Evolutionary conservation across 2,329 filamentous ascomycete genomes (phyloP).

Genomic region (Apiospora saccharicola): DNA sequence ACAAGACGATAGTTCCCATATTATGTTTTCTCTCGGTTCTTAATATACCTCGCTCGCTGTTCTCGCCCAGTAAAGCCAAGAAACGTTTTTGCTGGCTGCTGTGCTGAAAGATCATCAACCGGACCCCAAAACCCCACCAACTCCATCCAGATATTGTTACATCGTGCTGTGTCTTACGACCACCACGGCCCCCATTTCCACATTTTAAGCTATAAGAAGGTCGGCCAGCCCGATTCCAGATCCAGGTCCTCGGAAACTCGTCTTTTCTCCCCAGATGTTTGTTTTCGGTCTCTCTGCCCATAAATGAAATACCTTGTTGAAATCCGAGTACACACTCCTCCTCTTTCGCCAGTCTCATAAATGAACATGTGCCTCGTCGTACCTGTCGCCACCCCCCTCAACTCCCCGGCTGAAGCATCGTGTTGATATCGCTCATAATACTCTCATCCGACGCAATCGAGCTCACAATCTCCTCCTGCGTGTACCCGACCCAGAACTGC

Average conservation of each 20-base stretch:
- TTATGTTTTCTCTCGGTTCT: neutral
- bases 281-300: neutral
- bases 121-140: neutral
- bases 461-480: conserved; percentile 61
- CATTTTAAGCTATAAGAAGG: neutral
- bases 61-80: neutral
- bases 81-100: neutral
- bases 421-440: conserved; percentile 66
- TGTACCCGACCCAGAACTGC: conserved; percentile 62
- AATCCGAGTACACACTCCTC: neutral
- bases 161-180: conserved; percentile 4
- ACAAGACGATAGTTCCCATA: neutral
- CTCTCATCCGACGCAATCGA: conserved; percentile 64
- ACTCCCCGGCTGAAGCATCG: conserved; percentile 39
- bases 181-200: neutral
- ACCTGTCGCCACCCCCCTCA: neutral
- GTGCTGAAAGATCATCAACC: neutral
- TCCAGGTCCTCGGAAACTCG: neutral
- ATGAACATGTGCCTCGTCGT: fast-evolving
- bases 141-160: conserved; percentile 13
- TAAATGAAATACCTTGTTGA: neutral
- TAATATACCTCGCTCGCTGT: neutral
- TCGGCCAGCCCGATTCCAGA: neutral
- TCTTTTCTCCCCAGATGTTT: too few species aligned
- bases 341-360: neutral